phyloP scores from a whole-genome alignment of 140 eudicot genomes.

The Bidens hawaiensis region DNA sequence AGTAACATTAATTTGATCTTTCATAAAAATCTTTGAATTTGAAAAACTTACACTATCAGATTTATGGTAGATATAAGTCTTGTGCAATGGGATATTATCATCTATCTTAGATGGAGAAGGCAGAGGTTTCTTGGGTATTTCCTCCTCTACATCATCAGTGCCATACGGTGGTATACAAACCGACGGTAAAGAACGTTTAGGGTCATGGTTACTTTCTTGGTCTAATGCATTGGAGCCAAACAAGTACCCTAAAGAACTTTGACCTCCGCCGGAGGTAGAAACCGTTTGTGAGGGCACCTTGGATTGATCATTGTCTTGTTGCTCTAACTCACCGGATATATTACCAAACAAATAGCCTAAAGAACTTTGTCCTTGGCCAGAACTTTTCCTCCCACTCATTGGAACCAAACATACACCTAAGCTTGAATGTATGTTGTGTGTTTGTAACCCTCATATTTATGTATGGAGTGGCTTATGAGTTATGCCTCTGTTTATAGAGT shows the following conservation, averaged over 20 bases:
- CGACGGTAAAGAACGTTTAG: slow-evolving; percentile 23
- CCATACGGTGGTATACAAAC: slow-evolving; percentile 53
- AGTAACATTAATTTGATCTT: too few relatives aligned
- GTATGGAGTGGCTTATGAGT: too few relatives aligned
- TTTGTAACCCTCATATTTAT: too few relatives aligned
- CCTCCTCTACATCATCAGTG: slow-evolving; percentile 25
- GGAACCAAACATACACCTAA: too few relatives aligned
- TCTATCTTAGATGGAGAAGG: slow-evolving; percentile 15
- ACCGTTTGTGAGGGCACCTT: slow-evolving; percentile 23
- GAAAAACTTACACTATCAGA: slow-evolving; percentile 35
- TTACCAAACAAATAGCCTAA: slow-evolving; percentile 36
- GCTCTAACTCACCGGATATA: slow-evolving; percentile 22
- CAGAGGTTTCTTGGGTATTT: slow-evolving; percentile 8
- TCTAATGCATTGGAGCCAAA: slow-evolving; percentile 40
- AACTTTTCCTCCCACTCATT: too few relatives aligned
- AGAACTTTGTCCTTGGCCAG: too few relatives aligned
- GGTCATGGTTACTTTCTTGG: slow-evolving; percentile 8
- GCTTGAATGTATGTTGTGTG: too few relatives aligned
- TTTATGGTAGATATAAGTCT: slow-evolving; percentile 23
- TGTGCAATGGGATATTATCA: slow-evolving; percentile 18
- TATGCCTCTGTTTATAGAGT: too few relatives aligned
- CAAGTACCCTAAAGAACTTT: slow-evolving; percentile 60
- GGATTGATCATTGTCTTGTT: slow-evolving; percentile 9
- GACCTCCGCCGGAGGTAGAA: slow-evolving; percentile 50
- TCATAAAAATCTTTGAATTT: not conserved